Conservation (phyloP, 75 land plant species). For the Ceratopteris richardii region DNA sequence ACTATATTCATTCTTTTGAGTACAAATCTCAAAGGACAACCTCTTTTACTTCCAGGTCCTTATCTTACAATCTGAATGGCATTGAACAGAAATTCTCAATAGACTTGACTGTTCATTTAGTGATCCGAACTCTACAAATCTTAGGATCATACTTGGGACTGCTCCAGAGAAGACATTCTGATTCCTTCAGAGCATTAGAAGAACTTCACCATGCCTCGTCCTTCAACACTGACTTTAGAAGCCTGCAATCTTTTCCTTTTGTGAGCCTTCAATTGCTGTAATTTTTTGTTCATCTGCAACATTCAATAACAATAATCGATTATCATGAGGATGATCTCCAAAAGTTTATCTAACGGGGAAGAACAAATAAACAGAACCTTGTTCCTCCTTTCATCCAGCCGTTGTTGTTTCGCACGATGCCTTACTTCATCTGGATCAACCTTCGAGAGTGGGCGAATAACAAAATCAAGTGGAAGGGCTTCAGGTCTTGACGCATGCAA, state of each 20-base stretch:
- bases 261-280: conserved; percentile 87
- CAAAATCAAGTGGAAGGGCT: conserved; percentile 85
- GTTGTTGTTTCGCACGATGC: conserved; percentile 64
- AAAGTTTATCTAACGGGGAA: neutral
- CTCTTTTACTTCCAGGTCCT: too few relatives aligned
- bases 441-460: conserved; percentile 91
- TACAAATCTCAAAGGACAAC: too few relatives aligned
- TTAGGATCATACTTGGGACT: too few relatives aligned
- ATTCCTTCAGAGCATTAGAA: conserved; percentile 27
- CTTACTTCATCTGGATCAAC: conserved; percentile 82
- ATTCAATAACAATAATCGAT: neutral
- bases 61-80: too few relatives aligned
- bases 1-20: too few relatives aligned
- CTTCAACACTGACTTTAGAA: conserved; percentile 89
- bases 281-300: conserved; percentile 91
- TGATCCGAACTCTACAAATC: too few relatives aligned
- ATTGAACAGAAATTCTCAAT: too few relatives aligned
- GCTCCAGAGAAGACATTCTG: too few relatives aligned
- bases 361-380: conserved; percentile 42
- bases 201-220: conserved; percentile 88
- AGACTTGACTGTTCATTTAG: too few relatives aligned
- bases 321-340: neutral
- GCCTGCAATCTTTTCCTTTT: conserved; percentile 89
- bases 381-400: conserved; percentile 63
- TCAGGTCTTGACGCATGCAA: conserved; percentile 82